Conservation (phyloP, 495 filamentous ascomycete genomes). For the Aspergillus hancockii region DNA sequence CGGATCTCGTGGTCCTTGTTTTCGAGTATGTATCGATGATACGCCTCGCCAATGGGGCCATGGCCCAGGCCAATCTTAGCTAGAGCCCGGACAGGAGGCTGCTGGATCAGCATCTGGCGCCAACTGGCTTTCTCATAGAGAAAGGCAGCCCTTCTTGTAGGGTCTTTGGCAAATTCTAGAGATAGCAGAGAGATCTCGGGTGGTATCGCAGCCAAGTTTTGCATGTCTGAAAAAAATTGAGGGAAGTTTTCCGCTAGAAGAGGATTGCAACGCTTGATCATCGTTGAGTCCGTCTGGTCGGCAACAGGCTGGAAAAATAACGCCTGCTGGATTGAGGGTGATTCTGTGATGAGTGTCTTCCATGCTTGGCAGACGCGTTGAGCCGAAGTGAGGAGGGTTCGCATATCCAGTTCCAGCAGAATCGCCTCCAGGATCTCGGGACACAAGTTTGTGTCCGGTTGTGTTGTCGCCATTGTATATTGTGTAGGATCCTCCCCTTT, state of each 20-base stretch:
- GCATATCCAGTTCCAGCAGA: conserved; percentile 4
- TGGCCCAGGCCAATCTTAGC: no score
- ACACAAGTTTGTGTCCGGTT: no score
- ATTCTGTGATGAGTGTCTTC: conserved; percentile 3
- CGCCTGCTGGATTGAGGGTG: conserved; percentile 7
- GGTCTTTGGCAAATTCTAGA: not conserved
- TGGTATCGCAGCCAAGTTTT: no score
- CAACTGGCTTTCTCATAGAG: conserved; percentile 3
- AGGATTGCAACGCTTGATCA: not conserved
- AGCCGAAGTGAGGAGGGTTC: conserved; percentile 10
- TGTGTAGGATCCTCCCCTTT: no score
- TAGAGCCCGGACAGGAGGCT: not conserved
- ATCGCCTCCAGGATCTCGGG: conserved; percentile 18
- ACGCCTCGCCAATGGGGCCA: no score
- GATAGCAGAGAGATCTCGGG: not conserved
- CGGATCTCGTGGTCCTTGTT: no score
- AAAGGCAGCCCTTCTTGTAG: not conserved
- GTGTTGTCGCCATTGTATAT: no score
- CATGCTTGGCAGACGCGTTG: conserved; percentile 9
- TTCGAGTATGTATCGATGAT: no score
- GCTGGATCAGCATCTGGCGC: conserved; percentile 9
- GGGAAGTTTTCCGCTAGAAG: not conserved
- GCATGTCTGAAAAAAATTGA: no score
- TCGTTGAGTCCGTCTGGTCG: not conserved
- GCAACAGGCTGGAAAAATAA: conserved; percentile 5